Evolutionary conservation across 441 rosid species (phyloP).

Genomic region (Mallotus japonicus): DNA sequence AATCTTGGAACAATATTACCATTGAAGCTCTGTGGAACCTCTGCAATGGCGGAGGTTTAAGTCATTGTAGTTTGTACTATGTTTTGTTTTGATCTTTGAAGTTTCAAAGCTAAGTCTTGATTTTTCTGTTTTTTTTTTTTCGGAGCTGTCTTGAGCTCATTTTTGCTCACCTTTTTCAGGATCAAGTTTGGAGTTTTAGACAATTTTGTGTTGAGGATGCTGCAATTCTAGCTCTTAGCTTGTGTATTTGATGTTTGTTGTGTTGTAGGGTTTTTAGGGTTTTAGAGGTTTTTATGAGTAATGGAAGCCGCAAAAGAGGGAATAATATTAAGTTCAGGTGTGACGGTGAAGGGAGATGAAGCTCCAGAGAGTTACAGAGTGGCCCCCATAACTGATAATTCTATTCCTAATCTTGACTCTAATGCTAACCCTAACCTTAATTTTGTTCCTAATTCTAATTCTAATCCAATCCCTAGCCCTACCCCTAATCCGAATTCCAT

Average conservation of each 20-base stretch:
- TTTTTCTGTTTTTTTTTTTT: conserved; percentile 14
- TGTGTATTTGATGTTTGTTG: conserved; percentile 29
- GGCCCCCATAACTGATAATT: conserved; percentile 57
- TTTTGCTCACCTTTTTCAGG: neutral
- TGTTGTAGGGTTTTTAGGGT: conserved; percentile 41
- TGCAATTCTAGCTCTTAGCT: conserved; percentile 21
- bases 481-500: neutral
- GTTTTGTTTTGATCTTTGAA: conserved; percentile 28
- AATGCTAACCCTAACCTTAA: neutral
- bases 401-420: conserved; percentile 21
- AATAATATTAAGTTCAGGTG: conserved; percentile 40
- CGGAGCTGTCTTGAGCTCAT: conserved; percentile 15
- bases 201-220: conserved; percentile 12
- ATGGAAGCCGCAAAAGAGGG: conserved; percentile 70
- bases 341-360: conserved; percentile 50
- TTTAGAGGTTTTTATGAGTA: conserved; percentile 30
- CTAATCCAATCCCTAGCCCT: conserved; percentile 14
- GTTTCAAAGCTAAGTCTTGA: conserved; percentile 16
- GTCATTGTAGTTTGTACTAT: conserved; percentile 15
- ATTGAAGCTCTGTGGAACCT: conserved; percentile 48
- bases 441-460: neutral
- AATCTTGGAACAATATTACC: conserved; percentile 21
- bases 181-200: neutral
- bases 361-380: conserved; percentile 45
- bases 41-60: conserved; percentile 46